Base-by-base conservation (phyloP, 2,329 filamentous ascomycete genomes). In the Fusarium euwallaceae region DNA sequence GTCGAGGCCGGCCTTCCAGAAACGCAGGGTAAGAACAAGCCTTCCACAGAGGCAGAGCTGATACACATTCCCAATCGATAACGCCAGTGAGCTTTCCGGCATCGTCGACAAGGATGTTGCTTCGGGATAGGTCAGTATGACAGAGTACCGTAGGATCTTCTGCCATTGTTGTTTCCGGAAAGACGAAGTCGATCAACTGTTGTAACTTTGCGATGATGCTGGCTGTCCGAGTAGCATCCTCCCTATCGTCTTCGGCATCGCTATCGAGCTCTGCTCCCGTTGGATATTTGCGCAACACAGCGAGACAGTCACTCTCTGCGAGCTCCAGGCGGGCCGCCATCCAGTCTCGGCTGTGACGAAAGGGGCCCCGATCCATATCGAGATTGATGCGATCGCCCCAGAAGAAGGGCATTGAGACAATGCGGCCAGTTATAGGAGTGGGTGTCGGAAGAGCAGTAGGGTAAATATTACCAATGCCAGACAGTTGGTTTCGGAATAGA, bases 51-150 rank as follows among this genome's bases (percentile, higher is more conserved):
- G 85, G 85, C 29, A 86, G 48, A 1, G 82, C 76, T 0, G 82
- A 85, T 0, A 85, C 80, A 51, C 81, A 86, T 60, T 87, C 84
- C 84, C 85, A 87, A 69, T 86, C 83, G 1, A 86, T 48, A 0
- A 87, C 64, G 1, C 75, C 85, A 0, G 81, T 85, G 10, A 86
- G 72, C 0, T 69, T 71, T 0, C 82, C 82, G 1, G 73, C 17
- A 0, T 81, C 69, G 62, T 86, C 79, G 0, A 86, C 80, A 22
- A 86, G 76, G 9, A 87, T 83, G 60, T 87, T 86, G 12, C 78
- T 71, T 12, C 76, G 69, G 4, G 77, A 80, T 1, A 86, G 71
- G 39, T 86, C 83, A 4, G 83, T 70, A 14, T 78, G 84, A 51
- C 75, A 83, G 8, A 86, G 70, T 1, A 83, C 72, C 0, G 80